These are phyloP conservation scores for Samsoniella hepiali DNA, from an alignment of 2,329 filamentous ascomycete genomes.

Conservation along the genomic window DNA sequence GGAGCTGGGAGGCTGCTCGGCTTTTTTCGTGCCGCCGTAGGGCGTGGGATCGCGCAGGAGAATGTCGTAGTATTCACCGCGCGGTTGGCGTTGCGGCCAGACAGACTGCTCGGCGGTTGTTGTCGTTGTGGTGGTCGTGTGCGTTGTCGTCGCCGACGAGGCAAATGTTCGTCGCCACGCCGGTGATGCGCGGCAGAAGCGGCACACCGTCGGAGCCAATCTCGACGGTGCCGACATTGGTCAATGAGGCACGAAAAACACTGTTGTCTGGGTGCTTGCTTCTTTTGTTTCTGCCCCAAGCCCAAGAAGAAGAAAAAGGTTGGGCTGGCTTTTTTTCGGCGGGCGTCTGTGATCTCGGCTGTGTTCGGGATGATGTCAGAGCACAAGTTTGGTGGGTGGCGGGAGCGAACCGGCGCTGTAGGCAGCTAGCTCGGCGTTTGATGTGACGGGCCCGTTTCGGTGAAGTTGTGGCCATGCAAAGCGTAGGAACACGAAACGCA, in stretches of 20 bases:
- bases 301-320: too few relatives aligned
- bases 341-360: neutral
- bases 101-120: neutral
- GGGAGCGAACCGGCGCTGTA: neutral
- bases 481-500: too few relatives aligned
- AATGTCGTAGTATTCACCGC: constrained; percentile 19
- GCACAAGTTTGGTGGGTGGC: constrained; percentile 4
- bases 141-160: neutral
- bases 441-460: neutral
- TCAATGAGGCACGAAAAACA: neutral
- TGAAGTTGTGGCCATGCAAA: too few relatives aligned
- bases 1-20: neutral
- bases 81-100: constrained; percentile 14
- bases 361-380: constrained; percentile 18
- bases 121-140: neutral
- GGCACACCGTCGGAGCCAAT: constrained; percentile 7
- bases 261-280: neutral
- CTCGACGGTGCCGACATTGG: constrained; percentile 7
- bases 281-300: neutral
- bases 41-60: constrained; percentile 15
- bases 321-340: neutral
- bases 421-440: neutral
- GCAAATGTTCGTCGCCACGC: constrained; percentile 1
- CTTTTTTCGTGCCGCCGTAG: neutral
- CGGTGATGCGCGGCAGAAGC: constrained; percentile 9